These are phyloP conservation scores for Capsicum baccatum DNA, from an alignment of 257 asterid genomes.

Conservation along the genomic window DNA sequence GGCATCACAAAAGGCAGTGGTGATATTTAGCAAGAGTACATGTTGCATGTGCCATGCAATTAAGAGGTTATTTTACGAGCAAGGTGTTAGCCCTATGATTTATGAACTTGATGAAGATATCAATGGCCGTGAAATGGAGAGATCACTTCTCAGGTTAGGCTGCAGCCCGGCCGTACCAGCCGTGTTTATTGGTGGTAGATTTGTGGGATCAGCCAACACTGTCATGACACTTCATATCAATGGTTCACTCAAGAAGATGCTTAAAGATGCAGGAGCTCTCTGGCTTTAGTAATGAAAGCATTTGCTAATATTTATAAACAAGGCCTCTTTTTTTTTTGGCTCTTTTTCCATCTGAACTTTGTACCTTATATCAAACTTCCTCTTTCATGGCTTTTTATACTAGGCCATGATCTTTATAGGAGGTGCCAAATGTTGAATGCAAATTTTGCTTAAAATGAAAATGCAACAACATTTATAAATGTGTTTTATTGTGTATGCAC, in stretches of 20 bases:
- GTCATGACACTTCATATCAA: constrained; percentile 63
- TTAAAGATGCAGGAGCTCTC: constrained; percentile 75
- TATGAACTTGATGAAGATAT: constrained; percentile 62
- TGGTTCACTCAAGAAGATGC: constrained; percentile 71
- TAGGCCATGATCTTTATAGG: constrained; percentile 20
- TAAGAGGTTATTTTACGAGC: constrained; percentile 71
- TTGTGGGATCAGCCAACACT: constrained; percentile 58
- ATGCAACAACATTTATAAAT: constrained; percentile 2
- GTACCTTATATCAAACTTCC: background rate
- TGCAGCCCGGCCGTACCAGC: constrained; percentile 70
- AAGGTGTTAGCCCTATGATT: constrained; percentile 79
- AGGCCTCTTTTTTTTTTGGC: constrained; percentile 12
- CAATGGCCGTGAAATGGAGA: constrained; percentile 61
- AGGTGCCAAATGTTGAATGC: background rate
- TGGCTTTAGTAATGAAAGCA: constrained; percentile 57
- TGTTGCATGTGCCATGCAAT: constrained; percentile 93
- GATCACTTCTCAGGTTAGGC: constrained; percentile 56
- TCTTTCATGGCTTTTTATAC: constrained; percentile 15
- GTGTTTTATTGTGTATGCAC: background rate
- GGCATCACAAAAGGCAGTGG: constrained; percentile 71
- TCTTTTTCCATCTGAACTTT: constrained; percentile 2
- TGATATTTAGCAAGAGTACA: constrained; percentile 80
- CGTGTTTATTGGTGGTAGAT: constrained; percentile 65
- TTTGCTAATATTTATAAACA: background rate
- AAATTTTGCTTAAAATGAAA: constrained; percentile 9